Percentiles rank a stretch among this genome's conserved stretches.
Evolutionary conservation across 139 green algal species (phyloP).

Genomic region (Penium margaritaceum): DNA sequence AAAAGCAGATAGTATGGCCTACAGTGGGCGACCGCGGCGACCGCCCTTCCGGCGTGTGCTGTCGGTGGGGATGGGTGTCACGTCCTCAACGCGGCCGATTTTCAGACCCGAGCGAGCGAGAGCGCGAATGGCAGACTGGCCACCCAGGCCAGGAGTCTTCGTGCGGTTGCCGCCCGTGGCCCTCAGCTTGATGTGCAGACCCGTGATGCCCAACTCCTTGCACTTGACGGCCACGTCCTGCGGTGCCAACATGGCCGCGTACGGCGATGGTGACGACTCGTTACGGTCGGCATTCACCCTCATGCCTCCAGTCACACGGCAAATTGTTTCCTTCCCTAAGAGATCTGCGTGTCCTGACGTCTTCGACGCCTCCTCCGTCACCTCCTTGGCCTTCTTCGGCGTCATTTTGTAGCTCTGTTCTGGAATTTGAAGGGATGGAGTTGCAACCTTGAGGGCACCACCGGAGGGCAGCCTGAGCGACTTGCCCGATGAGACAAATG

Average conservation of each 20-base stretch:
- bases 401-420: no score
- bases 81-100: constrained; percentile 98
- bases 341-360: no score
- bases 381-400: no score
- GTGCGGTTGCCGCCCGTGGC: constrained; percentile 97
- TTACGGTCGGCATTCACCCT: constrained; percentile 99
- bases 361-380: no score
- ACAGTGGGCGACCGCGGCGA: constrained; percentile 75
- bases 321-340: no score
- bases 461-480: no score
- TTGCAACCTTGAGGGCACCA: no score
- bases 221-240: constrained; percentile 89
- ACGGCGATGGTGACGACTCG: constrained; percentile 95
- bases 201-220: constrained; percentile 97
- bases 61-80: constrained; percentile 97
- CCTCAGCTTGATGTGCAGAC: constrained; percentile 97
- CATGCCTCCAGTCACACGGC: constrained; percentile 89
- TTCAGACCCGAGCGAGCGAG: constrained; percentile 96
- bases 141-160: constrained; percentile 94
- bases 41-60: constrained; percentile 90
- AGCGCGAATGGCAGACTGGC: constrained; percentile 91
- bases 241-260: constrained; percentile 97
- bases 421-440: no score
- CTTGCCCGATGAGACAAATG: no score
- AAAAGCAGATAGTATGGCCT: no score